These are phyloP conservation scores for Knoxdaviesia proteae DNA, from an alignment of 2,329 filamentous ascomycete species.

Conservation along the genomic window DNA sequence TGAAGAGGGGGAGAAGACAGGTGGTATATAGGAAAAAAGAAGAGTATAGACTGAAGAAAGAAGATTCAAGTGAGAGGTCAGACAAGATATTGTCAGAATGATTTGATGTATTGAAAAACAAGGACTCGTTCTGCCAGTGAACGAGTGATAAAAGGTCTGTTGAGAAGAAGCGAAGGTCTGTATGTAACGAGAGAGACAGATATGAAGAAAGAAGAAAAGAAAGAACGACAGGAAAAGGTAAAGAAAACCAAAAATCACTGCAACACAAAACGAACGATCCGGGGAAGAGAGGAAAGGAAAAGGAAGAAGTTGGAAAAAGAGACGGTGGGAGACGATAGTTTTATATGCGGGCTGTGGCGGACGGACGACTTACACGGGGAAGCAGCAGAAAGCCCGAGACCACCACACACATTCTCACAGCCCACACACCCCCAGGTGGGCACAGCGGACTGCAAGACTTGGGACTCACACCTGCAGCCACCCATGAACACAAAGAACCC, in stretches of 20 bases:
- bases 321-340: not conserved
- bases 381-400: no score
- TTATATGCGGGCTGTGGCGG: no score
- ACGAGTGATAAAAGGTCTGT: conserved; percentile 1
- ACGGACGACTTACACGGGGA: no score
- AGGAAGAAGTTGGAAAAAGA: conserved; percentile 2
- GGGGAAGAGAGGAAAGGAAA: conserved; percentile 7
- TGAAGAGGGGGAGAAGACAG: conserved; percentile 3
- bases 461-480: no score
- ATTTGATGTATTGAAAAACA: conserved; percentile 11
- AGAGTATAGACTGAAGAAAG: conserved; percentile 7
- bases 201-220: conserved; percentile 4
- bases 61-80: conserved; percentile 12
- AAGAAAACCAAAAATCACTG: no score
- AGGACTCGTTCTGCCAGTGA: conserved; percentile 7
- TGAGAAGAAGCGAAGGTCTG: conserved; percentile 6
- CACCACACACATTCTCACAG: no score
- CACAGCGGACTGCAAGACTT: no score
- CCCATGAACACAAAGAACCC: no score
- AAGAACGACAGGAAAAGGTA: conserved; percentile 3
- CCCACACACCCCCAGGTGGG: no score
- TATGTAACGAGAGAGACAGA: conserved; percentile 3
- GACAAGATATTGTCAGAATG: conserved; percentile 11
- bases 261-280: conserved; percentile 12
- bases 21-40: conserved; percentile 6